Percentiles rank a stretch among this genome's conserved stretches.
These are phyloP conservation scores for Gnomoniopsis sp. DNA, from an alignment of 2,329 filamentous ascomycete species.

Conservation along the genomic window DNA sequence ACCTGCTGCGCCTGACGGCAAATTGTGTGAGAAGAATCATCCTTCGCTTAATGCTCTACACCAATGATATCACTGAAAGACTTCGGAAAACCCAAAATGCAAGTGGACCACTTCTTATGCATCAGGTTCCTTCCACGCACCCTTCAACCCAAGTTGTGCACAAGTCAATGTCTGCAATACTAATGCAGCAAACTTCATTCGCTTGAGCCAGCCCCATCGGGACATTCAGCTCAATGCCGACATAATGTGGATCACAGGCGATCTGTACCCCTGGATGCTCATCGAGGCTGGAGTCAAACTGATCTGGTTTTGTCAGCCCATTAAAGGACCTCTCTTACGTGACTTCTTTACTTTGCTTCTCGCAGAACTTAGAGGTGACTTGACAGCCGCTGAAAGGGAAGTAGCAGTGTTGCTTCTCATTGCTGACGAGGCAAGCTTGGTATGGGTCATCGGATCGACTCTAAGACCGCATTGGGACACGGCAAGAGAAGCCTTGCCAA, in stretches of 20 bases:
- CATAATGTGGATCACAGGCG: not conserved
- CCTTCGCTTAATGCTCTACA: too few species aligned
- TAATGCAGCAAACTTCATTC: not conserved
- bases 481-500: not conserved
- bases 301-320: not conserved
- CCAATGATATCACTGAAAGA: too few species aligned
- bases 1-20: too few species aligned
- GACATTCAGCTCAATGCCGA: not conserved
- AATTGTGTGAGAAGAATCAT: too few species aligned
- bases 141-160: not conserved
- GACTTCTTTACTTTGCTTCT: not conserved
- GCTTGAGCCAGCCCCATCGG: not conserved
- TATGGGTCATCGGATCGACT: not conserved
- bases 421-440: not conserved
- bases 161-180: not conserved
- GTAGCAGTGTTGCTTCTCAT: not conserved
- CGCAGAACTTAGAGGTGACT: not conserved
- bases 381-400: not conserved
- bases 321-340: not conserved
- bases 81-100: too few species aligned
- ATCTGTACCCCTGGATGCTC: not conserved
- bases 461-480: not conserved
- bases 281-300: not conserved
- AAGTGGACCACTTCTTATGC: not conserved
- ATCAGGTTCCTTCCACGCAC: not conserved